Percentiles rank a stretch among this genome's conserved stretches.
Evolutionary conservation across 176 grass and related monocot species (phyloP).

Genomic region (Musa beccarii): DNA sequence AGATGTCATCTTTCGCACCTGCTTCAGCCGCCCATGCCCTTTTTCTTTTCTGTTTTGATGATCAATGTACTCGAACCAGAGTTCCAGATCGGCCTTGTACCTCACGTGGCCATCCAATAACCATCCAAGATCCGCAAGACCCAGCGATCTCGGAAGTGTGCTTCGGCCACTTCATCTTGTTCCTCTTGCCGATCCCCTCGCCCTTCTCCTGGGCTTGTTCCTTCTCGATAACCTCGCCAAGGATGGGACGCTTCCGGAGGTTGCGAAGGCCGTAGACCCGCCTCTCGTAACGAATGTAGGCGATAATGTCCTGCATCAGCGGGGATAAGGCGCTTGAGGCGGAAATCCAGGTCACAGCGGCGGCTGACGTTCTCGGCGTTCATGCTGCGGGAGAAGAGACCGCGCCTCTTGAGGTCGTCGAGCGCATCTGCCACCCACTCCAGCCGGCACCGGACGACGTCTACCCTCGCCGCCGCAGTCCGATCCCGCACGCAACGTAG

Average conservation of each 20-base stretch:
- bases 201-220: background rate
- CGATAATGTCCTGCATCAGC: conserved; percentile 46
- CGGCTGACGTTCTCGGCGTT: conserved; percentile 51
- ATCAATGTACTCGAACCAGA: conserved; percentile 81
- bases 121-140: conserved; percentile 53
- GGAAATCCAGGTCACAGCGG: conserved; percentile 81
- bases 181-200: background rate
- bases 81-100: conserved; percentile 79
- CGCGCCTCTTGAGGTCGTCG: conserved; percentile 62
- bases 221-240: conserved; percentile 20
- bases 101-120: conserved; percentile 50
- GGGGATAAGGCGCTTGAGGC: conserved; percentile 65
- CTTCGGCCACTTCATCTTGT: conserved; percentile 34
- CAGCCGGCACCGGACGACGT: conserved; percentile 65
- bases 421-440: conserved; percentile 79
- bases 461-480: conserved; percentile 35
- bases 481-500: too few species aligned
- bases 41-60: conserved; percentile 50
- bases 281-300: conserved; percentile 58
- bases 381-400: conserved; percentile 69
- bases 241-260: conserved; percentile 58
- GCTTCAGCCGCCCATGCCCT: conserved; percentile 72
- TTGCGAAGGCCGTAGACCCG: conserved; percentile 47
- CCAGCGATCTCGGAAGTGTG: conserved; percentile 48
- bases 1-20: conserved; percentile 24